These are phyloP conservation scores for Corrigiola litoralis DNA, from an alignment of 179 eudicot species.

Conservation along the genomic window DNA sequence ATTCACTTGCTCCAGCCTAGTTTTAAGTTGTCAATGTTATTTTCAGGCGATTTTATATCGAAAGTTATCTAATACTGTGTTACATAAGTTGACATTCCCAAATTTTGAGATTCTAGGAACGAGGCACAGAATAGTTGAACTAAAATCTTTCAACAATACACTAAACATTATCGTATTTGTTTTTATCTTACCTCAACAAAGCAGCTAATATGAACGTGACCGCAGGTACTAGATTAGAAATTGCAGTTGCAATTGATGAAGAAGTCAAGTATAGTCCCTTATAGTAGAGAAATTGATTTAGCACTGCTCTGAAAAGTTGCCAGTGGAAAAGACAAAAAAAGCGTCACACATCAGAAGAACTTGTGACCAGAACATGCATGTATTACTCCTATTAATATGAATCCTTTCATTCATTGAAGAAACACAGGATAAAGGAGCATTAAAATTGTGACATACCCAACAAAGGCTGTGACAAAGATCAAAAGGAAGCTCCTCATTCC, in stretches of 20 bases:
- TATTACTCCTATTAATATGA: background rate
- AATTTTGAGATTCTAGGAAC: background rate
- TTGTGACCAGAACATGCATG: too few relatives aligned
- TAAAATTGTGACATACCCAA: conserved; percentile 39
- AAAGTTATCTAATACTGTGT: background rate
- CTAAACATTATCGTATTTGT: background rate
- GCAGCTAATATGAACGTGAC: conserved; percentile 59
- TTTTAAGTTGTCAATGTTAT: too few relatives aligned
- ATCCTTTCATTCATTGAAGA: background rate
- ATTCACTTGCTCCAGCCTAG: conserved; percentile 41
- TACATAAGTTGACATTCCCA: background rate
- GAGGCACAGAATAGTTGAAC: background rate
- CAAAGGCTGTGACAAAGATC: conserved; percentile 47
- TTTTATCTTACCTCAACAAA: conserved; percentile 38
- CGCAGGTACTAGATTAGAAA: conserved; percentile 55
- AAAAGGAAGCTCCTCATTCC: conserved; percentile 44
- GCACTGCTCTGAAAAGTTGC: conserved; percentile 35
- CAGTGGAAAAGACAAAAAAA: background rate
- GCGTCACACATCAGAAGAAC: too few relatives aligned
- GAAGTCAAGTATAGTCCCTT: conserved; percentile 58
- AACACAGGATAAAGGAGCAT: background rate
- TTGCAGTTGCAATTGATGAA: conserved; percentile 59
- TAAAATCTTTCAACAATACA: too few relatives aligned
- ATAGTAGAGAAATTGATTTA: conserved; percentile 45
- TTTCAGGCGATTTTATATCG: too few relatives aligned